Evolutionary conservation across 371 early-diverging fungal genomes (phyloP), one percentile per base, ranked within the genome.

Genomic region (Basidiobolus meristosporus): DNA sequence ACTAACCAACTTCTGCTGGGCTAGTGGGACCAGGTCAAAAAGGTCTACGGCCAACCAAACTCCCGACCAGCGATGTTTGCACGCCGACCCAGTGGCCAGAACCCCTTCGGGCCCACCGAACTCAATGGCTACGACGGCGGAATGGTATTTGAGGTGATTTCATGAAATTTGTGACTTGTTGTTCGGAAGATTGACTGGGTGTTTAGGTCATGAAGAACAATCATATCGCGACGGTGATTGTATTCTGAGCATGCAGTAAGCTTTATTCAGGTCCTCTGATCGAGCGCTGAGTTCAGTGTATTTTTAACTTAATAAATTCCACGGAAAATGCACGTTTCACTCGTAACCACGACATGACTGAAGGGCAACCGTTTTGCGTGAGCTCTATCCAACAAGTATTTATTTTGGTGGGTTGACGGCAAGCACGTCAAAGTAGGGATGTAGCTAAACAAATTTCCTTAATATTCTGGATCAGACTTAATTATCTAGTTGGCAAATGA

Each of bases 101-200:
- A 76, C 39, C 81, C 81, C 0, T 81, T 77, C 56, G 77, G 75
- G 18, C 62, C 68, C 0, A 77, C 77, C 2, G 60, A 62, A 19
- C 52, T 76, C 43, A 65, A 60, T 21, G 79, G 78, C 6, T 65
- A 68, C 37, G 26, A 26, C 9, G 66, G 70, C 38, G 70, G 72
- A 30, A 70, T 63, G 6, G 56, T 81, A 16, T 68, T 68, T 51
- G 69, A 68, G 44, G 59, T 60, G 33, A 19, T 6, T 31, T 9
- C n/a, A 36, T 3, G 7, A 28, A 7, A 16, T 3, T 7, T 5
- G 10, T 10, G 31, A n/a, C n/a, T 10, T n/a, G n/a, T 31, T 31
- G n/a, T 31, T 10, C n/a, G 10, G 31, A 31, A 10, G 31, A 31
- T 31, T n/a, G 10, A 31, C n/a, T 31, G 31, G 60, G 56, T 1